Percentiles rank a stretch among this genome's conserved stretches.
Conservation (phyloP, 2,329 filamentous ascomycete species). For the Claviceps sp. region DNA sequence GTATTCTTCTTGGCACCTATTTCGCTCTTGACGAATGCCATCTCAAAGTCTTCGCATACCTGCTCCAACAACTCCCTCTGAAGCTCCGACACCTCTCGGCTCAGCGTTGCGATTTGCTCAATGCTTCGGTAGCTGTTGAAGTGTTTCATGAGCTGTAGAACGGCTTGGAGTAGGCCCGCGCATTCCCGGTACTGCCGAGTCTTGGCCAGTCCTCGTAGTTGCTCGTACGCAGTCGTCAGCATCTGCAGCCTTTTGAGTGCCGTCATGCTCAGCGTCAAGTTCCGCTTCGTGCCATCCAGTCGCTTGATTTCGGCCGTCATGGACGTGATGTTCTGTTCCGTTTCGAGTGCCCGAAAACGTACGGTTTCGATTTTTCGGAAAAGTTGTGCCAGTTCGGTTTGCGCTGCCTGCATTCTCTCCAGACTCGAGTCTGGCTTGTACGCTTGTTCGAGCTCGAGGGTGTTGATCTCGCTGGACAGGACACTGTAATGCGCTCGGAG, state of each 20-base stretch:
- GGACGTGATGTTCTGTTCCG: conserved; percentile 88
- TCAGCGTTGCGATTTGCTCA: conserved; percentile 90
- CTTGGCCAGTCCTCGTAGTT: conserved; percentile 70
- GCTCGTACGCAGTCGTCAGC: conserved; percentile 98
- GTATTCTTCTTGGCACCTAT: conserved; percentile 54
- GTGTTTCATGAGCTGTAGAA: conserved; percentile 94
- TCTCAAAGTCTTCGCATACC: conserved; percentile 97
- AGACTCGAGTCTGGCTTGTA: conserved; percentile 79
- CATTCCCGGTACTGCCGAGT: conserved; percentile 90
- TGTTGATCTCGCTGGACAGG: conserved; percentile 63
- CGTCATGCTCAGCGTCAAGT: conserved; percentile 94
- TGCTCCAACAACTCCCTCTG: conserved; percentile 90
- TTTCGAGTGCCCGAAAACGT: conserved; percentile 75
- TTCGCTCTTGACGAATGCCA: conserved; percentile 83
- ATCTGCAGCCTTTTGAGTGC: conserved; percentile 94
- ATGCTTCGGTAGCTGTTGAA: conserved; percentile 98
- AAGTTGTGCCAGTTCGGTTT: conserved; percentile 75
- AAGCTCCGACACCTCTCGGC: conserved; percentile 82
- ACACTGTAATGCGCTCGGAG: conserved; percentile 69
- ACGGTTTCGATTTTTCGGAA: conserved; percentile 94
- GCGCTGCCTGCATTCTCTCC: conserved; percentile 79
- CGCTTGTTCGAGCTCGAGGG: conserved; percentile 64
- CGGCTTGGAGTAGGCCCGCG: conserved; percentile 82
- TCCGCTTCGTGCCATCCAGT: conserved; percentile 89
- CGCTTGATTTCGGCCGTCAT: conserved; percentile 99